Evolutionary conservation across 2,329 filamentous ascomycete genomes (phyloP).

Genomic region (Phaeosphaeria sp.): DNA sequence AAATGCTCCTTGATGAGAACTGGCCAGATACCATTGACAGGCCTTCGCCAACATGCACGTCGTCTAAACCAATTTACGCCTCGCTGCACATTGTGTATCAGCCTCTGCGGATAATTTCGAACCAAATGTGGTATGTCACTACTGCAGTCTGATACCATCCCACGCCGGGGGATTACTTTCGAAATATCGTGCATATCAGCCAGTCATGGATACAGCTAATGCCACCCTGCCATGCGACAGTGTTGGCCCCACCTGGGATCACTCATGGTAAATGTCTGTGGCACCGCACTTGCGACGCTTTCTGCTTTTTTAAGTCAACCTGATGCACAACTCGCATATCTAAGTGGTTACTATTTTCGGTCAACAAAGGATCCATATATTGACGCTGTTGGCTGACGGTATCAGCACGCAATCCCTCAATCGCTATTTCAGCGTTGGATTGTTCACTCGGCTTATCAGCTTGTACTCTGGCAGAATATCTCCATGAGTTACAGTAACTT

Average conservation of each 20-base stretch:
- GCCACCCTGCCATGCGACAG: neutral
- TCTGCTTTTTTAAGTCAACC: neutral
- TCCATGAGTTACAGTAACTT: neutral
- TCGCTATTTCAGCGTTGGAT: neutral
- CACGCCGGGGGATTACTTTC: neutral
- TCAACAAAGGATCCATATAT: neutral
- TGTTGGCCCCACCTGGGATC: neutral
- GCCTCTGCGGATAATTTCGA: neutral
- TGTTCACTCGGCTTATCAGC: neutral
- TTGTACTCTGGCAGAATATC: neutral
- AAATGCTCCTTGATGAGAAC: neutral
- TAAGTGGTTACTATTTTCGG: neutral
- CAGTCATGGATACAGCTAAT: neutral
- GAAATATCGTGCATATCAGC: neutral
- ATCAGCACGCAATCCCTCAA: neutral
- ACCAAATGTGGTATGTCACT: slow-evolving; percentile 2
- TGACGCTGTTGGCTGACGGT: neutral
- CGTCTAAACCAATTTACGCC: neutral
- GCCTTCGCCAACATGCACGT: neutral
- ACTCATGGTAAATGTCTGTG: neutral
- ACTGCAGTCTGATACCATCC: neutral
- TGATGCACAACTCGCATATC: neutral
- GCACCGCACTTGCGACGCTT: neutral
- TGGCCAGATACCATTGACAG: neutral
- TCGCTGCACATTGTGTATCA: neutral